Evolutionary conservation across 2,329 filamentous ascomycete species (phyloP).

Genomic region (Pochonia chlamydosporia): DNA sequence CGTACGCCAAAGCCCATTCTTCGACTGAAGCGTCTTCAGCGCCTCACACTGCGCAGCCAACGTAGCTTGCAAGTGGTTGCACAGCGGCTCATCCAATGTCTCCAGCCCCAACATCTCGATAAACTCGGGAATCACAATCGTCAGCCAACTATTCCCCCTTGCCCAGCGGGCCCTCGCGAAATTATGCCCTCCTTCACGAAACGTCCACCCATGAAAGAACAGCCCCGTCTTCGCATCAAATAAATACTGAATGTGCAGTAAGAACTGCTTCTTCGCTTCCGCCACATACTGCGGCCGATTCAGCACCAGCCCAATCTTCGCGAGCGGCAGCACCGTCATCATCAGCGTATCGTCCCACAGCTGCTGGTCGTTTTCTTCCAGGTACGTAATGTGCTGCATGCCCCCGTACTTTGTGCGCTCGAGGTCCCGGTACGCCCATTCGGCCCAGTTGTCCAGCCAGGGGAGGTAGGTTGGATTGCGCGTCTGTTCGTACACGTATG

Average conservation of each 20-base stretch:
- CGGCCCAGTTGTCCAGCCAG: constrained; percentile 76
- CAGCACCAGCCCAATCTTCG: constrained; percentile 71
- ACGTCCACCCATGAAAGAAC: constrained; percentile 81
- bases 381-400: constrained; percentile 73
- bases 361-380: constrained; percentile 65
- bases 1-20: constrained; percentile 67
- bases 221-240: constrained; percentile 66
- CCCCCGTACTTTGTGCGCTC: constrained; percentile 64
- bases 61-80: constrained; percentile 53
- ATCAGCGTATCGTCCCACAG: constrained; percentile 83
- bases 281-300: constrained; percentile 66
- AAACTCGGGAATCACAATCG: constrained; percentile 78
- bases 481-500: constrained; percentile 72
- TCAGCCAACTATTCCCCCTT: constrained; percentile 66
- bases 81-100: constrained; percentile 55
- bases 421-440: constrained; percentile 76
- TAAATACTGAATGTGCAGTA: constrained; percentile 73
- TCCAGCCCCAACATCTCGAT: constrained; percentile 63
- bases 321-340: constrained; percentile 79
- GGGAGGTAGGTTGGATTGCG: constrained; percentile 63
- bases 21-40: constrained; percentile 52
- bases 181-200: constrained; percentile 59
- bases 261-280: constrained; percentile 72
- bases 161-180: constrained; percentile 55
- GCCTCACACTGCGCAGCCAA: constrained; percentile 65